phyloP scores from a whole-genome alignment of 345 rosid species.

The Dipteronia dyeriana region DNA sequence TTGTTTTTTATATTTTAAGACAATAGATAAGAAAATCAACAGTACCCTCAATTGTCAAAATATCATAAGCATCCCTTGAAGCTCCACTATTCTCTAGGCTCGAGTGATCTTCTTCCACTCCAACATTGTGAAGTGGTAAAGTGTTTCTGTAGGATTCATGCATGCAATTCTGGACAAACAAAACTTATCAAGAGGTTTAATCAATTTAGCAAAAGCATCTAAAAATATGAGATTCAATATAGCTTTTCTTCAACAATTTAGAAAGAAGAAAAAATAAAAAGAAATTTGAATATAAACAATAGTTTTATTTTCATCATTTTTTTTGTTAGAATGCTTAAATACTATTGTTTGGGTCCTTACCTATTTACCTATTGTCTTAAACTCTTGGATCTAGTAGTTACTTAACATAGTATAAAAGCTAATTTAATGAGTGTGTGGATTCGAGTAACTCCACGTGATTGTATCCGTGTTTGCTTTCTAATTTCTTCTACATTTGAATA shows the following conservation, averaged over 20 bases:
- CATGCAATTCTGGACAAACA: slow-evolving; percentile 56
- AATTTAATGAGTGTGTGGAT: no score
- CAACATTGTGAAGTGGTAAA: slow-evolving; percentile 60
- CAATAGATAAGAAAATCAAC: neutral
- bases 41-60: slow-evolving; percentile 68
- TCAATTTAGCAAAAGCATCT: neutral
- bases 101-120: slow-evolving; percentile 64
- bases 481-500: no score
- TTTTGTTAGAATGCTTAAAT: neutral
- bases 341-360: no score
- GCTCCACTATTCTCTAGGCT: slow-evolving; percentile 53
- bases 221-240: slow-evolving; percentile 7
- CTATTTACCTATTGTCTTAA: no score
- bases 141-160: slow-evolving; percentile 71
- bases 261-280: neutral
- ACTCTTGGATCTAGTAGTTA: no score
- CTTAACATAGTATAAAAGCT: no score
- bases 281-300: neutral
- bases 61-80: slow-evolving; percentile 47
- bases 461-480: no score
- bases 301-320: neutral
- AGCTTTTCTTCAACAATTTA: neutral
- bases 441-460: no score
- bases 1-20: neutral
- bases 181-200: neutral